Base-by-base conservation (phyloP, 495 filamentous ascomycete genomes). In the Cudoniella acicularis region DNA sequence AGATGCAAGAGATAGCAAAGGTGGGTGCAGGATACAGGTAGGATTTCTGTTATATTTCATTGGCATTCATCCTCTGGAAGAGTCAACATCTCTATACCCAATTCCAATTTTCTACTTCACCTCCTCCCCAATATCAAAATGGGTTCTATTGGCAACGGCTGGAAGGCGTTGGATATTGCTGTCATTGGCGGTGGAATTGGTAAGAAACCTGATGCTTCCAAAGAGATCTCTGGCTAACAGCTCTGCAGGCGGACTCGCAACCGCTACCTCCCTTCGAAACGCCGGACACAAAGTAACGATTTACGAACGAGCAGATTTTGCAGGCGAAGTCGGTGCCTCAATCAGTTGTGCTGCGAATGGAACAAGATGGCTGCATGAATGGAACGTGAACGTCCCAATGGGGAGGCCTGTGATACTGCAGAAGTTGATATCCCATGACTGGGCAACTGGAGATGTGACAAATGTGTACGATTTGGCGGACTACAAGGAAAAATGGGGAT, bases 271-370 rank as follows among this genome's bases (percentile, higher is more conserved):
- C 1, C 67, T 85, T 17, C 73, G 78, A 54, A 72, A 72, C 1
- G 71, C 73, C 4, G 83, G 82, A 22, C 82, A 86, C 62, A 60
- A 73, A 48, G 80, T 87, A 0, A 72, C 79, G 54, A 64, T 86
- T 2, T 77, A 79, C 49, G 83, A 87, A 63, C 70, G 76, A 8
- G 80, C 79, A 2, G 71, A 72, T 16, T 77, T 79, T 54, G 70
- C 73, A 18, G 77, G 78, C 48, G 82, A 84, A 64, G 68, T 81
- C 26, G 81, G 82, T 0, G 82, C 83, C 77, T 16, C 83, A 4
- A 83, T 85, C 58, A 79, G 83, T 55, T 77, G 84, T 49, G 76
- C 82, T 4, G 76, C 83, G 2, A 86, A 86, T 51, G 75, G 77
- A 1, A 72, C 78, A 3, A 72, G 74, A 9, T 75, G 84, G 49